These are phyloP conservation scores for Apophysomyces ossiformis DNA, from an alignment of 371 early-diverging fungal genomes.

Conservation along the genomic window DNA sequence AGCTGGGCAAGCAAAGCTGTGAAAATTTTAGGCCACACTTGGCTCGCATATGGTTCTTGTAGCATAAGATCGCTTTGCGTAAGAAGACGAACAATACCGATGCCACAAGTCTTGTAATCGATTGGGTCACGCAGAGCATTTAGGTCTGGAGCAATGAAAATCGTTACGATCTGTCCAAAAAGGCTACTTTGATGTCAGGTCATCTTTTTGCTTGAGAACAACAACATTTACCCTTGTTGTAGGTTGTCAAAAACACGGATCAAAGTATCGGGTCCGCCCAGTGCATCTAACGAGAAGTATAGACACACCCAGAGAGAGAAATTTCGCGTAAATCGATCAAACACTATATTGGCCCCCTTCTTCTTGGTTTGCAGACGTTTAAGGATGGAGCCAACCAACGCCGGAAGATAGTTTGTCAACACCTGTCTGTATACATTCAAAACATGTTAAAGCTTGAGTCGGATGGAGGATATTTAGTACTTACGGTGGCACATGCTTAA, in stretches of 20 bases:
- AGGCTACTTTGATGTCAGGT: slow-evolving; percentile 42
- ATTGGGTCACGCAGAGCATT: slow-evolving; percentile 63
- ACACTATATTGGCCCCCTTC: slow-evolving; percentile 31
- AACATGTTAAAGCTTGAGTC: slow-evolving; percentile 1
- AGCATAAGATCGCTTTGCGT: slow-evolving; percentile 58
- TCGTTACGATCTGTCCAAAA: slow-evolving; percentile 72
- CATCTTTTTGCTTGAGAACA: background rate
- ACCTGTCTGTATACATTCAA: slow-evolving; percentile 38
- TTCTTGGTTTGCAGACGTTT: slow-evolving; percentile 82
- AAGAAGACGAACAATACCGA: slow-evolving; percentile 70
- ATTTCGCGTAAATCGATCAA: slow-evolving; percentile 69
- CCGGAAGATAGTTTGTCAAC: slow-evolving; percentile 72
- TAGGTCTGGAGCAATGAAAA: slow-evolving; percentile 74
- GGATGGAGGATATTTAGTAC: slow-evolving; percentile 21
- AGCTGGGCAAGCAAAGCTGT: slow-evolving; percentile 54
- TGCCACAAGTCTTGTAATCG: slow-evolving; percentile 74
- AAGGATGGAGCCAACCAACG: slow-evolving; percentile 77
- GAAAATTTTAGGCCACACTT: slow-evolving; percentile 59
- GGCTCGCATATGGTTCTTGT: slow-evolving; percentile 51
- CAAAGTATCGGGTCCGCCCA: slow-evolving; percentile 67
- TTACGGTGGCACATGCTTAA: slow-evolving; percentile 72
- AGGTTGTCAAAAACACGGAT: slow-evolving; percentile 77
- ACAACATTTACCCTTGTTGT: slow-evolving; percentile 65
- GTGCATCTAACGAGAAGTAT: slow-evolving; percentile 68
- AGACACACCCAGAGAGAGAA: slow-evolving; percentile 81